Evolutionary conservation across 768 basidiomycete genomes (phyloP), one percentile per base, ranked within the genome.

Genomic region (Macrolepiota albuminosa): DNA sequence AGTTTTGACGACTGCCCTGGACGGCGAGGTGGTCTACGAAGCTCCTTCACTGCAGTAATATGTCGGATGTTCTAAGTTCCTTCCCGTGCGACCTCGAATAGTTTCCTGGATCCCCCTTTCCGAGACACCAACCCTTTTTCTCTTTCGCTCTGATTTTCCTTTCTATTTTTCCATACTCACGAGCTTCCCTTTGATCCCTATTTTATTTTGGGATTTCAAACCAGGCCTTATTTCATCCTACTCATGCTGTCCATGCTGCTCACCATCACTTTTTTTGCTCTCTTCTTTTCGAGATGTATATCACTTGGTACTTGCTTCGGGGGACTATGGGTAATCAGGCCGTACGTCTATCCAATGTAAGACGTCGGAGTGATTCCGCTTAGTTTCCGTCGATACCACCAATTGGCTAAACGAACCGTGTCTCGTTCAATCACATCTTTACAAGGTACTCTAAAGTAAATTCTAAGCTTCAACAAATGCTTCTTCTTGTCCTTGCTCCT

Each of bases 1-100:
- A 62, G 89, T 93, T 43, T 70, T 84, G 21, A 83, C 85, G 6
- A 95, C 93, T 31, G 84, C 88, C 56, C 84, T 97, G 7, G 93
- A 94, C 66, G 95, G 94, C 33, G 63, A 71, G 60, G 62, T 70
- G 26, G 76, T 80, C 55, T 81, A 75, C 61, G 79, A 80, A 45
- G 63, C 55, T 9, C 36, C 47, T 37, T 42, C 46, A 21, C 13
- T 11, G n/a, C n/a, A 45, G 36, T 40, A 10, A 33, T 39, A 54
- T 16, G 18, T 21, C 45, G 39, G 26, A 55, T 39, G 29, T 48
- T 31, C 55, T 36, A 50, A 34, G 34, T 18, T 46, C 31, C 34
- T 34, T 9, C 6, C 18, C 7, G 8, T 50, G 21, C 18, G 29
- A 51, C 26, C 33, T 53, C 10, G 18, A 36, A 57, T 43, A 14